These are phyloP conservation scores for Ulota crispa DNA, from an alignment of 225 moss, liverwort and hornwort genomes.

Conservation along the genomic window DNA sequence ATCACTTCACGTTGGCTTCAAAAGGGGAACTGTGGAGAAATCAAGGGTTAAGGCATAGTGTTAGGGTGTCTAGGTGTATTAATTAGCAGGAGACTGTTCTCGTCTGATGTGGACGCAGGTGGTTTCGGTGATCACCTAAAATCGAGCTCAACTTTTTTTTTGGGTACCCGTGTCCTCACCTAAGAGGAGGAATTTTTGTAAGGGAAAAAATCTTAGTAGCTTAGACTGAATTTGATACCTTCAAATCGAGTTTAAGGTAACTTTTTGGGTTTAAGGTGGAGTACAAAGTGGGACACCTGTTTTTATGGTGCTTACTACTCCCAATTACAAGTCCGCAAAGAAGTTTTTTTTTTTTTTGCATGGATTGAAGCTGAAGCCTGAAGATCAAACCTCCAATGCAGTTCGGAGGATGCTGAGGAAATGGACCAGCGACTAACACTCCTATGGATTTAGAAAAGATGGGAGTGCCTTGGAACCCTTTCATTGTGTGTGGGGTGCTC, in stretches of 20 bases:
- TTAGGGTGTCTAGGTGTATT: no score
- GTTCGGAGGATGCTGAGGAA: slow-evolving; percentile 34
- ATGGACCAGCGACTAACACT: slow-evolving; percentile 38
- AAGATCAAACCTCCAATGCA: slow-evolving; percentile 41
- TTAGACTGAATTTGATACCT: no score
- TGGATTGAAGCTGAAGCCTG: slow-evolving; percentile 27
- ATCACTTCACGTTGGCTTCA: background rate
- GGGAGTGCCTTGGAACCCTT: slow-evolving; percentile 46
- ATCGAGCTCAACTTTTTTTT: no score
- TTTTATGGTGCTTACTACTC: no score
- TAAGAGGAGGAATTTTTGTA: no score
- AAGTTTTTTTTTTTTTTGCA: slow-evolving; percentile 18
- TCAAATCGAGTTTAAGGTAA: no score
- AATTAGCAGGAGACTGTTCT: slow-evolving; percentile 25
- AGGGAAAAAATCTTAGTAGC: no score
- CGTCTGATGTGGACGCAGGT: slow-evolving; percentile 28
- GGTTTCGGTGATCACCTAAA: no score
- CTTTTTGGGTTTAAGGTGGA: no score
- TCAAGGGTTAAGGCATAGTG: slow-evolving; percentile 6
- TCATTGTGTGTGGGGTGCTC: slow-evolving; percentile 49
- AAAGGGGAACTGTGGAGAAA: slow-evolving; percentile 4
- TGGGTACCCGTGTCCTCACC: no score
- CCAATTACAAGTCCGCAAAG: slow-evolving; percentile 7
- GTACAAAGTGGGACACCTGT: no score
- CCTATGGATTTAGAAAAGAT: slow-evolving; percentile 32